Percentiles rank a stretch among this genome's conserved stretches.
Evolutionary conservation across 1,284 basidiomycete genomes (phyloP).

Genomic region (Sanghuangporus sanghuang): DNA sequence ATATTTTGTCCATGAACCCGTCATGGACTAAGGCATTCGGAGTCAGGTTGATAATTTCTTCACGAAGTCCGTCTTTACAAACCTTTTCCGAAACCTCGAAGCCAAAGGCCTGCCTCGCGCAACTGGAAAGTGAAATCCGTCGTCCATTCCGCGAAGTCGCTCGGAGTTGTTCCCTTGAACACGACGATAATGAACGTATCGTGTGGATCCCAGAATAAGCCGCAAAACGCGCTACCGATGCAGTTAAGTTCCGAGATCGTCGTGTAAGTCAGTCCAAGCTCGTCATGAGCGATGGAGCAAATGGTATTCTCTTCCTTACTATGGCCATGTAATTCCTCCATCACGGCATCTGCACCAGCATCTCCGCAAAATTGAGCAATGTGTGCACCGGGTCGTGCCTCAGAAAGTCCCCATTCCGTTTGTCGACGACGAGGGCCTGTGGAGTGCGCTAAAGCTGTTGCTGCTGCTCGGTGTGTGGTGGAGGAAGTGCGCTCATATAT

Average conservation of each 20-base stretch:
- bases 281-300: conserved; percentile 11
- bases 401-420: not conserved
- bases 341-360: conserved; percentile 15
- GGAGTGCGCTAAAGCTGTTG: not conserved
- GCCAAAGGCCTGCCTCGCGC: conserved; percentile 22
- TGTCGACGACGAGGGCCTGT: conserved; percentile 3
- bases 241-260: conserved; percentile 25
- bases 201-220: conserved; percentile 22
- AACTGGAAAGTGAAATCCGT: conserved; percentile 27
- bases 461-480: conserved; percentile 12
- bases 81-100: conserved; percentile 25
- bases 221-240: conserved; percentile 21
- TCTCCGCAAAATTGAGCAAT: conserved; percentile 18
- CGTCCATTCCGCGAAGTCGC: conserved; percentile 32
- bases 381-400: conserved; percentile 18
- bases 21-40: conserved; percentile 17
- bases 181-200: conserved; percentile 23
- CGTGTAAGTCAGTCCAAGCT: conserved; percentile 20
- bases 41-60: not conserved
- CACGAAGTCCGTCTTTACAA: not conserved
- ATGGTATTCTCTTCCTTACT: conserved; percentile 21
- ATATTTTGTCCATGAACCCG: conserved; percentile 26
- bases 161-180: conserved; percentile 29
- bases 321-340: conserved; percentile 12
- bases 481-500: conserved; percentile 25